Percentiles rank a stretch among this genome's conserved stretches.
phyloP scores from a whole-genome alignment of 2,329 filamentous ascomycete species.

The Apiospora sp. region DNA sequence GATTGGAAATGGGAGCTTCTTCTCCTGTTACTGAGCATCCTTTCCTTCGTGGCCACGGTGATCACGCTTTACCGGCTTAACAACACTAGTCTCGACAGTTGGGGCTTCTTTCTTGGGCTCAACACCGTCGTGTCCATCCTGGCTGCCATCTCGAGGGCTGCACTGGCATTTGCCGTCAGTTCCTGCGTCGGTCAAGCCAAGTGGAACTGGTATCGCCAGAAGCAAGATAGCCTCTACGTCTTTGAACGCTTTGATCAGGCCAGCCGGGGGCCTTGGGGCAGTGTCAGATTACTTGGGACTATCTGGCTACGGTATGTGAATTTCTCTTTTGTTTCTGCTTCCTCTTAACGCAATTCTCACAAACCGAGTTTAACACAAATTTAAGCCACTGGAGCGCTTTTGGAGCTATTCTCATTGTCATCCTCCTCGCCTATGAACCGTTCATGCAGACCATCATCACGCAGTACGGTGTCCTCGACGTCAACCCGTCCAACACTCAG shows the following conservation, averaged over 20 bases:
- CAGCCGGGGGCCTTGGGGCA: slow-evolving; percentile 25
- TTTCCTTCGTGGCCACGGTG: not conserved
- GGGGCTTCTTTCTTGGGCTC: not conserved
- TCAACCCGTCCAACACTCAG: not conserved
- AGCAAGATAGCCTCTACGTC: not conserved
- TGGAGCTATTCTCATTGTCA: not conserved
- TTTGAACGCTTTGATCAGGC: slow-evolving; percentile 26
- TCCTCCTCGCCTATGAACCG: slow-evolving; percentile 9
- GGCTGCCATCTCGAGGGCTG: slow-evolving; percentile 2
- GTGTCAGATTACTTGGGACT: not conserved
- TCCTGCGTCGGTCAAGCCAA: slow-evolving; percentile 24
- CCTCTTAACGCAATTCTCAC: too few species aligned
- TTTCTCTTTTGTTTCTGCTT: too few species aligned
- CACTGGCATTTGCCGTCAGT: slow-evolving; percentile 24
- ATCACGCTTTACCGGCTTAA: not conserved
- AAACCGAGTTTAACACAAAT: too few species aligned
- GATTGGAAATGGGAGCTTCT: slow-evolving; percentile 4
- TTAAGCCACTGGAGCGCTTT: slow-evolving; percentile 21
- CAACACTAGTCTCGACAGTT: not conserved
- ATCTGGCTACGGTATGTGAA: not conserved
- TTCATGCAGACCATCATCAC: slow-evolving; percentile 12
- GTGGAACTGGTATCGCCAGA: slow-evolving; percentile 25
- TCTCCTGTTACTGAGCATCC: not conserved
- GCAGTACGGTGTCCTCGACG: not conserved
- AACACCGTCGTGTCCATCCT: slow-evolving; percentile 25